Evolutionary conservation across 164 flowering plant species (phyloP).

Genomic region (Nymphaea colorata): DNA sequence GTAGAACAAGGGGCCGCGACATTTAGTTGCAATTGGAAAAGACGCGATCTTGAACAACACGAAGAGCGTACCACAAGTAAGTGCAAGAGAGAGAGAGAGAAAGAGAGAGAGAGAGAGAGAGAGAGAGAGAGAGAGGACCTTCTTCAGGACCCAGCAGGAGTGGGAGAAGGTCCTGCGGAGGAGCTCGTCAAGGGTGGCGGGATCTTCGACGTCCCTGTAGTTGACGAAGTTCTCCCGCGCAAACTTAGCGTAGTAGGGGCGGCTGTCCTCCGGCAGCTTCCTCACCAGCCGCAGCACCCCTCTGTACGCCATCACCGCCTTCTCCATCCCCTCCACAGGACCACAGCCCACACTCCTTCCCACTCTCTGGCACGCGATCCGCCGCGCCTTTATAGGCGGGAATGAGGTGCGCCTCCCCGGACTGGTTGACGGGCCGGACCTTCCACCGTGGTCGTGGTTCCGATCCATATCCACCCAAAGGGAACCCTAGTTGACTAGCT

Average conservation of each 20-base stretch:
- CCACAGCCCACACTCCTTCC: background rate
- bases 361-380: background rate
- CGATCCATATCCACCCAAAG: background rate
- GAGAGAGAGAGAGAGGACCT: conserved; percentile 19
- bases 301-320: conserved; percentile 42
- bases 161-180: conserved; percentile 46
- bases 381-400: background rate
- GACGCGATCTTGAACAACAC: conserved; percentile 1
- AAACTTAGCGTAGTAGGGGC: conserved; percentile 71
- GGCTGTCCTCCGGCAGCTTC: conserved; percentile 48
- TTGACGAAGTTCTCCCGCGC: conserved; percentile 76
- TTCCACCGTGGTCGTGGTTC: background rate
- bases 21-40: too few species aligned
- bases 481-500: background rate
- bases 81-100: too few species aligned
- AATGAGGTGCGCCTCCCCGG: too few species aligned
- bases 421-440: background rate
- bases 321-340: conserved; percentile 35
- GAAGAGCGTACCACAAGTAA: conserved; percentile 38
- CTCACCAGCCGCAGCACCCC: conserved; percentile 55
- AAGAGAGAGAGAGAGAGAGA: too few species aligned
- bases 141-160: conserved; percentile 63
- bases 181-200: conserved; percentile 39
- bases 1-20: too few species aligned
- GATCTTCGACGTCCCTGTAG: conserved; percentile 57